phyloP scores from a whole-genome alignment of 257 asterid species.

The Petunia axillaris region DNA sequence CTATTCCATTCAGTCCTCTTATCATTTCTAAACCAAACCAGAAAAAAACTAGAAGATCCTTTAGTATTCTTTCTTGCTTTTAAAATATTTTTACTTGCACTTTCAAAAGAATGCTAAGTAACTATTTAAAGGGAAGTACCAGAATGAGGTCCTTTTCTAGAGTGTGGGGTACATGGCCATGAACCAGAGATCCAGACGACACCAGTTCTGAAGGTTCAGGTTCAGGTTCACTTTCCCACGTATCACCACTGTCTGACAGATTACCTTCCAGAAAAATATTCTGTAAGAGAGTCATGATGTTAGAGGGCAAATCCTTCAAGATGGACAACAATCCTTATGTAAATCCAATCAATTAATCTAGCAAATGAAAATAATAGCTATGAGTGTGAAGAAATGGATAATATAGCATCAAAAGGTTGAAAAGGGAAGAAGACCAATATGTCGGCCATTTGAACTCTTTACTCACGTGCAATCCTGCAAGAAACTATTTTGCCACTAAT shows the following conservation, averaged over 20 bases:
- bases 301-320: slow-evolving; percentile 9
- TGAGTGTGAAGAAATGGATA: not conserved
- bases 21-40: slow-evolving; percentile 18
- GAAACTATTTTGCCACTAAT: not conserved
- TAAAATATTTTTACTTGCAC: not conserved
- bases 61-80: not conserved
- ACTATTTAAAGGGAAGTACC: slow-evolving; percentile 52
- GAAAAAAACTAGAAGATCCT: slow-evolving; percentile 19
- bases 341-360: not conserved
- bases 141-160: slow-evolving; percentile 71
- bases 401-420: not conserved
- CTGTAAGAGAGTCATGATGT: slow-evolving; percentile 43
- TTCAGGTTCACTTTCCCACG: slow-evolving; percentile 40
- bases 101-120: slow-evolving; percentile 7
- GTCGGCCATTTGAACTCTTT: slow-evolving; percentile 10
- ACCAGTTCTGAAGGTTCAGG: slow-evolving; percentile 51
- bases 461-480: not conserved
- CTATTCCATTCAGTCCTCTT: slow-evolving; percentile 17
- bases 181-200: slow-evolving; percentile 43
- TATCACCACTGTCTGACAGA: slow-evolving; percentile 49
- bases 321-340: slow-evolving; percentile 10
- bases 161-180: slow-evolving; percentile 53
- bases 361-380: not conserved
- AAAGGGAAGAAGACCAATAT: not conserved
- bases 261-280: slow-evolving; percentile 57